Evolutionary conservation across 108 stramenopile genomes (phyloP), one percentile per base, ranked within the genome.

Genomic region (Fistulifera pelliculosa): DNA sequence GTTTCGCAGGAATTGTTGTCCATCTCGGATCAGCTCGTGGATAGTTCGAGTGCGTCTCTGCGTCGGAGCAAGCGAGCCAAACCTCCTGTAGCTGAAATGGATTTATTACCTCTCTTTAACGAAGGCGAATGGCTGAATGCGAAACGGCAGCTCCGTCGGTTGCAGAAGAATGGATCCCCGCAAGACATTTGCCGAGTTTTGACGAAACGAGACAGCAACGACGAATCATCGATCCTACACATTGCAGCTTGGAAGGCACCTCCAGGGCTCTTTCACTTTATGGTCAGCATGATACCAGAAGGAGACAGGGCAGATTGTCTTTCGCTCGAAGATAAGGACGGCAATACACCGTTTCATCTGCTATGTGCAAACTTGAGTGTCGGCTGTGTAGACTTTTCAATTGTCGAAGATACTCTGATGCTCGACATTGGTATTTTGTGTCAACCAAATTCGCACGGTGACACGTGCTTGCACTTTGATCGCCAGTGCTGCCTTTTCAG

Each of bases 321-420:
- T 2, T n/a, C 51, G 23, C 38, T 38, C 18, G 44, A 26, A 1
- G 77, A 82, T 53, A 51, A 41, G 1, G 53, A 73, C 31, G 81
- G 73, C 0, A 78, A 82, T 40, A 76, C 77, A 6, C 68, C 74
- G 11, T 28, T 82, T 28, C 81, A 82, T 52, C 47, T 75, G 49
- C 71, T 71, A 11, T 71, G 71, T 49, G 74, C 64, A 4, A 66
- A 75, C 44, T 56, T 77, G 41, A 51, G 56, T 15, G 62, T 39
- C 50, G 15, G 45, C 10, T 35, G 31, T 35, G 21, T 61, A 6
- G 70, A 65, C 18, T 31, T 51, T 15, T 44, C 43, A 41, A 49
- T 77, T 10, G 38, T 79, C 17, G 54, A 75, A 44, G 67, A 60
- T 25, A 52, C 80, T 27, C 41, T 59, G 23, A 52, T 65, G 38